These are phyloP conservation scores for Fraxinus americana DNA, from an alignment of 257 asterid genomes.

Conservation along the genomic window DNA sequence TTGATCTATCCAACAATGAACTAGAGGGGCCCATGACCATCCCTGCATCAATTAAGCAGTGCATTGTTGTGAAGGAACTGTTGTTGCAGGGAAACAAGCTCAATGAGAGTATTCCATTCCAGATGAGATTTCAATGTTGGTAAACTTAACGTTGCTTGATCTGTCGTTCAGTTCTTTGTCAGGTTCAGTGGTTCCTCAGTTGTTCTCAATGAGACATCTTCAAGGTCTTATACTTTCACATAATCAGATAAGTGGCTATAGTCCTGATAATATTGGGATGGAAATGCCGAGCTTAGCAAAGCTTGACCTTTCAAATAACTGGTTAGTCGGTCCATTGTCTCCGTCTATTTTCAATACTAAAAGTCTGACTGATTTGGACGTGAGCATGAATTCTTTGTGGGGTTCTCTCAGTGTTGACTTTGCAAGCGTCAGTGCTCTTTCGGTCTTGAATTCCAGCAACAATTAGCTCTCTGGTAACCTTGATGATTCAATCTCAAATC, in stretches of 20 bases:
- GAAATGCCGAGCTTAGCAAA: constrained; percentile 44
- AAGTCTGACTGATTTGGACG: constrained; percentile 62
- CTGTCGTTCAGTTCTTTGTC: constrained; percentile 63
- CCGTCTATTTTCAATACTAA: constrained; percentile 45
- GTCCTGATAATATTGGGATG: constrained; percentile 45
- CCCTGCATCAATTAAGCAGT: constrained; percentile 56
- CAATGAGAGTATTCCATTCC: constrained; percentile 77
- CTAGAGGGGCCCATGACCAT: constrained; percentile 48
- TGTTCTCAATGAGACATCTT: constrained; percentile 45
- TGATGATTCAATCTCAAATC: constrained; percentile 47
- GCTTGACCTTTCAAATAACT: constrained; percentile 67
- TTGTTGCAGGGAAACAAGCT: constrained; percentile 61
- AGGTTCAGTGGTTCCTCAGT: constrained; percentile 41
- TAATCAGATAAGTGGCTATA: constrained; percentile 53
- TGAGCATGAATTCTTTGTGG: constrained; percentile 60
- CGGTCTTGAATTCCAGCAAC: constrained; percentile 63
- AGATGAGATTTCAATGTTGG: constrained; percentile 45
- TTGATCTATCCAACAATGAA: constrained; percentile 68
- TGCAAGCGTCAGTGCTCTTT: constrained; percentile 43
- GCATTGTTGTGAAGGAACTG: constrained; percentile 52
- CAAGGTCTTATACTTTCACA: constrained; percentile 79
- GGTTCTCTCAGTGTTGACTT: constrained; percentile 40
- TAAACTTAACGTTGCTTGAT: constrained; percentile 55
- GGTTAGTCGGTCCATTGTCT: constrained; percentile 56
- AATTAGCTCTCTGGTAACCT: constrained; percentile 55